Percentiles rank a stretch among this genome's conserved stretches.
phyloP scores from a whole-genome alignment of 2,329 filamentous ascomycete genomes.

The Xylaria sp. region DNA sequence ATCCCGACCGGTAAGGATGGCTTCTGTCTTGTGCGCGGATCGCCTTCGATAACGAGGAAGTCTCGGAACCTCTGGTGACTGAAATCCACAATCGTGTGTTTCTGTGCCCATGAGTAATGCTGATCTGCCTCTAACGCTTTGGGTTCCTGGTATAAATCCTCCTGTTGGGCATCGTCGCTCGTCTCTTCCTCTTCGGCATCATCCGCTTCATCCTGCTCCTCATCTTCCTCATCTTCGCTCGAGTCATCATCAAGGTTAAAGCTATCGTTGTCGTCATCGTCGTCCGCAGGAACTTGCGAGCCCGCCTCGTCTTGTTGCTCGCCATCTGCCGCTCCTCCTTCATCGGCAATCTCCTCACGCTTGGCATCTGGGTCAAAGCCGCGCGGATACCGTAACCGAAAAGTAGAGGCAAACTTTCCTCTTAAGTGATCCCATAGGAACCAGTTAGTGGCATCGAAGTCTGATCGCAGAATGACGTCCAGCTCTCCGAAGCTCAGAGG shows the following conservation, averaged over 20 bases:
- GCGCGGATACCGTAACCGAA: conserved; percentile 16
- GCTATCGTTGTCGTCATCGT: conserved; percentile 10
- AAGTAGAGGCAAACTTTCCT: conserved; percentile 20
- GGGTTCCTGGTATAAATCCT: neutral
- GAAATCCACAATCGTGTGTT: conserved; percentile 23
- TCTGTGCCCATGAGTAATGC: conserved; percentile 24
- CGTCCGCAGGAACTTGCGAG: neutral
- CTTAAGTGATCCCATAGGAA: conserved; percentile 21
- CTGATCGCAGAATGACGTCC: conserved; percentile 18
- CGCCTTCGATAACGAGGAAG: conserved; percentile 20
- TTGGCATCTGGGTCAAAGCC: conserved; percentile 19
- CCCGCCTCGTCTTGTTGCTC: conserved; percentile 4
- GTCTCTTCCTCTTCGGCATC: conserved; percentile 2
- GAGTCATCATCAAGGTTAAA: conserved; percentile 21
- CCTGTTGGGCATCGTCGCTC: neutral
- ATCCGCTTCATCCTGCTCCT: neutral
- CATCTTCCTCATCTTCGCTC: conserved; percentile 13
- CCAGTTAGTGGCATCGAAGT: conserved; percentile 21
- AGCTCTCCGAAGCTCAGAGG: conserved; percentile 17
- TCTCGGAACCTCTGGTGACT: conserved; percentile 25
- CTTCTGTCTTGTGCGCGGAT: conserved; percentile 12
- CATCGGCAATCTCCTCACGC: neutral
- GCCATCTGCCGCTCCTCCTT: neutral
- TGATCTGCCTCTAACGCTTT: conserved; percentile 15
- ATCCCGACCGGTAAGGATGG: conserved; percentile 8